Conservation (phyloP, 2,329 filamentous ascomycete genomes). For the Sarocladium brachiariae region DNA sequence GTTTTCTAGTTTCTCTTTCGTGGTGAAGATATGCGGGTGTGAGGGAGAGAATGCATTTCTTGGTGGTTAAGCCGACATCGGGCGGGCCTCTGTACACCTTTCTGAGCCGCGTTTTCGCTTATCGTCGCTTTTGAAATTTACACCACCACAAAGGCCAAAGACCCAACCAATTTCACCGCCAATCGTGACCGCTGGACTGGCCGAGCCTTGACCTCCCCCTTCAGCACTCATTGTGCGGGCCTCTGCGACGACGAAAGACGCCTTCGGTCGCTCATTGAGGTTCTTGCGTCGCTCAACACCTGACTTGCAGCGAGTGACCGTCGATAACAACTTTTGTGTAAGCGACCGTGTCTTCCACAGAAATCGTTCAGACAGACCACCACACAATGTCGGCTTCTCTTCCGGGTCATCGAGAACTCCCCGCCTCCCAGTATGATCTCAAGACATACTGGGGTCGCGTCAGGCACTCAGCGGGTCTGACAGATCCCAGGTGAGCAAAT, state of each 20-base stretch:
- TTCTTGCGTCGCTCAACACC: too few species aligned
- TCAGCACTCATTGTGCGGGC: too few species aligned
- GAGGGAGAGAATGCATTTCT: background rate
- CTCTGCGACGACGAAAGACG: too few species aligned
- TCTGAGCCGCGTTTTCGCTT: conserved; percentile 11
- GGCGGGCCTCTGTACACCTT: background rate
- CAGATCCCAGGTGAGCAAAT: conserved; percentile 77
- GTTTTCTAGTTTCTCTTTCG: too few species aligned
- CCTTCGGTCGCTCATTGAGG: too few species aligned
- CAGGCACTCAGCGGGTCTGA: conserved; percentile 78
- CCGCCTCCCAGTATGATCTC: conserved; percentile 87
- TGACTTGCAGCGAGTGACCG: too few species aligned
- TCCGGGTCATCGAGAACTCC: conserved; percentile 69
- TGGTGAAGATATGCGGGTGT: background rate
- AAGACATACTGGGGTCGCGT: conserved; percentile 93
- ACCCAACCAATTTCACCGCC: too few species aligned
- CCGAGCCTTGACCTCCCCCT: too few species aligned
- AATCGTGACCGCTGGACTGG: too few species aligned
- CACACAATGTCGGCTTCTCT: conserved; percentile 57
- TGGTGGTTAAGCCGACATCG: conserved; percentile 12
- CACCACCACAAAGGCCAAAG: too few species aligned
- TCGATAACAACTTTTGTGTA: background rate
- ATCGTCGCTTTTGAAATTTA: conserved; percentile 13
- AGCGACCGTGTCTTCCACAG: conserved; percentile 11
- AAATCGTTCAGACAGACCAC: too few species aligned